A percentile compares a stretch with the other conserved stretches of the same genome.
Conservation (phyloP, 139 green algal genomes). For the Astrephomene gubernaculifera region DNA sequence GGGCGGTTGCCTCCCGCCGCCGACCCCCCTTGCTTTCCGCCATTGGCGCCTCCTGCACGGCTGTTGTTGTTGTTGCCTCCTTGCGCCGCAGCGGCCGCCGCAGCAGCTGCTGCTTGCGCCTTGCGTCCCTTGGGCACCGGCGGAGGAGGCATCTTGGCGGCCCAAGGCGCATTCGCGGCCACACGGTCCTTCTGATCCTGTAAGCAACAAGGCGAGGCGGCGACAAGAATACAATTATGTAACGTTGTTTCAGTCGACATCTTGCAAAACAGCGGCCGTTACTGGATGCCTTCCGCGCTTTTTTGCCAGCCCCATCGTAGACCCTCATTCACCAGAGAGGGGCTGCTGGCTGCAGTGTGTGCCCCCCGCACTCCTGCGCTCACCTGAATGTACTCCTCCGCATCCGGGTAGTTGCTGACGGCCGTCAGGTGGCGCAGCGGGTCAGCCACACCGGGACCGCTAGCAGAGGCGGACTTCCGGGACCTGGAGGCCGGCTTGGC, state of each 20-base stretch:
- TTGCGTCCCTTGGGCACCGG: neutral
- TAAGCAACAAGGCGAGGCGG: too few relatives aligned
- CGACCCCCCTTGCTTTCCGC: neutral
- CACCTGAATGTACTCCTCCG: conserved; percentile 41
- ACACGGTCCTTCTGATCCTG: conserved; percentile 38
- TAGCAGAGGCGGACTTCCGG: neutral
- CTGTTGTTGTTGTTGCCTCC: neutral
- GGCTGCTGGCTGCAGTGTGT: too few relatives aligned
- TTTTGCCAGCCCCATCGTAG: neutral
- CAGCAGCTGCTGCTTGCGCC: neutral
- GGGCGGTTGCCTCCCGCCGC: neutral
- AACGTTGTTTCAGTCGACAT: neutral
- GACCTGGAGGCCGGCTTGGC: neutral
- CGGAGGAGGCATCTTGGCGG: conserved; percentile 5
- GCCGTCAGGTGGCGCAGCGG: conserved; percentile 13
- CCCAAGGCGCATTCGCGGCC: neutral
- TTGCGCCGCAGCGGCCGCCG: neutral
- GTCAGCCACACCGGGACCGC: conserved; percentile 14
- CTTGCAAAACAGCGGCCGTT: neutral
- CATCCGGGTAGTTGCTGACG: conserved; percentile 7
- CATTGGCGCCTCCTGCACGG: neutral
- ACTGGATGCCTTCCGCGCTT: neutral
- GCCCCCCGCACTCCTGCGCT: neutral
- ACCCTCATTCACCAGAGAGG: neutral
- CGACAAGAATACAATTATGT: neutral